phyloP scores from a whole-genome alignment of 129 eudicot species.

The Chrysanthemum seticuspe region DNA sequence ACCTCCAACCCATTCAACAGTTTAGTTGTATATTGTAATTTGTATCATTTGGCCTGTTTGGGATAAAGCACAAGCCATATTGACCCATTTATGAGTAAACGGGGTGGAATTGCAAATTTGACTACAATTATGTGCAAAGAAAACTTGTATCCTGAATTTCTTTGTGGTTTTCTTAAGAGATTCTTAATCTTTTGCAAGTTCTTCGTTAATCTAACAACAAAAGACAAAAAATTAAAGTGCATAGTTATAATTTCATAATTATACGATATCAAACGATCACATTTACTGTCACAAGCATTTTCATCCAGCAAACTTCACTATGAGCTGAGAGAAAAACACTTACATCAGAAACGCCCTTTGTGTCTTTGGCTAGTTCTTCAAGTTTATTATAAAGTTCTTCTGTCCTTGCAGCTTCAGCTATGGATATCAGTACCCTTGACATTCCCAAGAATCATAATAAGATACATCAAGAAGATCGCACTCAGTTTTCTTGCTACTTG shows the following conservation, averaged over 20 bases:
- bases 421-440: not conserved
- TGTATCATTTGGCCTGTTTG: too few species aligned
- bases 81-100: too few species aligned
- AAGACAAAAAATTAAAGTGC: slow-evolving; percentile 3
- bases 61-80: too few species aligned
- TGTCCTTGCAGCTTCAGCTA: slow-evolving; percentile 46
- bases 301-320: not conserved
- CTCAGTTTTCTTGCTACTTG: slow-evolving; percentile 7
- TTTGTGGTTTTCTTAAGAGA: slow-evolving; percentile 41
- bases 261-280: not conserved
- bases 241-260: not conserved
- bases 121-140: not conserved
- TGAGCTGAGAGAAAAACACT: slow-evolving; percentile 8
- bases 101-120: not conserved
- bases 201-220: slow-evolving; percentile 57
- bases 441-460: not conserved
- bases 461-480: not conserved
- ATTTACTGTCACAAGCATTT: slow-evolving; percentile 6
- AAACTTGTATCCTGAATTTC: slow-evolving; percentile 80
- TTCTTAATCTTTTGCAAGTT: slow-evolving; percentile 69
- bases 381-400: slow-evolving; percentile 48
- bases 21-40: too few species aligned
- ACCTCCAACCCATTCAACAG: too few species aligned
- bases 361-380: slow-evolving; percentile 52
- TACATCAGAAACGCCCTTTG: slow-evolving; percentile 55